Evolutionary conservation across 1,284 basidiomycete species (phyloP).

Genomic region (Tilletia setariae): DNA sequence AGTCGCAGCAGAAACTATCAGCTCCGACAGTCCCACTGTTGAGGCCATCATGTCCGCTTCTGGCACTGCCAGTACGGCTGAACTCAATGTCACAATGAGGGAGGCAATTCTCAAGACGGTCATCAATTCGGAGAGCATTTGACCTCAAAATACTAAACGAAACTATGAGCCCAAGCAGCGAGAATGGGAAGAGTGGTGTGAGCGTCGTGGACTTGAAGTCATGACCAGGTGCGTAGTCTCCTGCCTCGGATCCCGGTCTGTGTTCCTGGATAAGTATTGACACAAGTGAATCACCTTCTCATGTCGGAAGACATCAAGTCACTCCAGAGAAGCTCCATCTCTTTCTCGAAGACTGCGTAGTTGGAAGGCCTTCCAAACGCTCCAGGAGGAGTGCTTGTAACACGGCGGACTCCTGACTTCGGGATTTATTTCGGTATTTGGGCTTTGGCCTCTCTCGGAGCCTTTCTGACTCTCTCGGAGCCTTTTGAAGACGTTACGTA

Average conservation of each 20-base stretch:
- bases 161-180: background rate
- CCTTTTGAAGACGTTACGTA: too few relatives aligned
- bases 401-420: background rate
- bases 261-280: too few relatives aligned
- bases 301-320: background rate
- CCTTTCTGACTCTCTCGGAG: too few relatives aligned
- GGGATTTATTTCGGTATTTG: too few relatives aligned
- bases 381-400: background rate
- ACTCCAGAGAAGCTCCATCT: background rate
- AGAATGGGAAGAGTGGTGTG: background rate
- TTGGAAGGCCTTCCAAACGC: background rate
- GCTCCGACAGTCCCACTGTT: too few relatives aligned
- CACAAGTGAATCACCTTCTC: background rate
- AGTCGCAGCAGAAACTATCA: too few relatives aligned
- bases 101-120: background rate
- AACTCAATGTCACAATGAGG: background rate
- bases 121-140: background rate
- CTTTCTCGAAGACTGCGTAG: background rate
- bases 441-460: too few relatives aligned
- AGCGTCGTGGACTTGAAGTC: background rate
- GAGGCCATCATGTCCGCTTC: too few relatives aligned
- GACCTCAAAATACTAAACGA: background rate
- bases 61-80: too few relatives aligned
- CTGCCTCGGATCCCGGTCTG: background rate
- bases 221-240: background rate